Evolutionary conservation across 1,139 yeast species (phyloP), one percentile per base, ranked within the genome.

Genomic region (Arxiozyma telluris): DNA sequence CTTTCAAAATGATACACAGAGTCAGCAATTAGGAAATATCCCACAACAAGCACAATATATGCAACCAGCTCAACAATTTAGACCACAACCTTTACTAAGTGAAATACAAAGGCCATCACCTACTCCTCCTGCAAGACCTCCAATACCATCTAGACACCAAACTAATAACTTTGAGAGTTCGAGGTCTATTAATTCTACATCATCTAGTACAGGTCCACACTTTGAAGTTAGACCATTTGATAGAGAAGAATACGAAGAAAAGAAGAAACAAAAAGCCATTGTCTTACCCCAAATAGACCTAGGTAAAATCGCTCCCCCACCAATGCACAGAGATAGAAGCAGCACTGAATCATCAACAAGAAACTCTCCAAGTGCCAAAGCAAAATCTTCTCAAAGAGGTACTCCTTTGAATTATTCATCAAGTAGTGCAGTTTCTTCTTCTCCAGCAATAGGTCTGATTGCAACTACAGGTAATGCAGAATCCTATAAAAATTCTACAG

Each of bases 231-330:
- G 54, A 20, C 68, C 69, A 3, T 65, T 59, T 49, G 53, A 60
- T 38, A 54, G 49, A 51, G 57, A 53, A 18, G 58, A 57, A 5
- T 55, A 57, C 25, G 63, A 59, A 25, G 61, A 59, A 41, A 55
- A 59, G 27, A 57, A 50, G 27, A 56, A 57, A 18, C 49, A 49
- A 9, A 53, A 54, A 9, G 60, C 53, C 44, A 23, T 54, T 0
- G 53, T 53, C 2, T 53, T 62, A 5, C 54, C 58, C 1, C 41
- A 51, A 17, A 51, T 58, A 1, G 68, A 63, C 52, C 34, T 61
- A 1, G 44, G 54, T 7, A 47, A 49, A n/a, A 45, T 65, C 18
- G 62, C 67, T 7, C 66, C 68, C 12, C 70, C 69, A 5, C 70
- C 70, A 11, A 57, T 58, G 6, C 69, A 64, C 51, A 60, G 54